These are phyloP conservation scores for Serendipita vermifera DNA, from an alignment of 768 basidiomycete genomes.

Conservation along the genomic window DNA sequence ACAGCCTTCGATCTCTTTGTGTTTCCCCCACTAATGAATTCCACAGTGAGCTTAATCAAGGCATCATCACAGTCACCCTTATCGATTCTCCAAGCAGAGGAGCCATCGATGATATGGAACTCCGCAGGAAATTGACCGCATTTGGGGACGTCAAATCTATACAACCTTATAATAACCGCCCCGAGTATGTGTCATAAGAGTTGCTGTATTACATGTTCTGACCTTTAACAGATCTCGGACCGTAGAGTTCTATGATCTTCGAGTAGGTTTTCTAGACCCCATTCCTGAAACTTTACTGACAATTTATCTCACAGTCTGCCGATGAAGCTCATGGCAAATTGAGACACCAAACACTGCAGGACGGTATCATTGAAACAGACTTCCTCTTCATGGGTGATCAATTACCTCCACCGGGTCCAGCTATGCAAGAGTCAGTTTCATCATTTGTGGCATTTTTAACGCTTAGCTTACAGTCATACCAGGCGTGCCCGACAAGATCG, in stretches of 20 bases:
- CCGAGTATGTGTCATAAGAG: slow-evolving; percentile 26
- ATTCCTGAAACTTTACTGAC: background rate
- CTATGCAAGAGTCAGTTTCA: slow-evolving; percentile 1
- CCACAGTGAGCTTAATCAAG: slow-evolving; percentile 33
- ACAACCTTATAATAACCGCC: slow-evolving; percentile 46
- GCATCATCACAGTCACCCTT: slow-evolving; percentile 67
- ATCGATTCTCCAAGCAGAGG: slow-evolving; percentile 56
- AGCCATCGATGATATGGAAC: slow-evolving; percentile 69
- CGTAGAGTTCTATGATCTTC: slow-evolving; percentile 87
- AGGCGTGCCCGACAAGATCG: slow-evolving; percentile 7
- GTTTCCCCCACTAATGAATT: background rate
- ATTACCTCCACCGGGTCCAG: slow-evolving; percentile 33
- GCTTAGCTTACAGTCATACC: background rate
- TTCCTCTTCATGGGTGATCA: slow-evolving; percentile 55
- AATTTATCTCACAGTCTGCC: slow-evolving; percentile 27
- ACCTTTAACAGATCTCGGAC: slow-evolving; percentile 53
- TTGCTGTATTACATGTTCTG: slow-evolving; percentile 11
- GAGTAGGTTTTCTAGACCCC: slow-evolving; percentile 35
- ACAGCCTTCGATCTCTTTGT: background rate
- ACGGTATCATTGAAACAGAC: slow-evolving; percentile 78
- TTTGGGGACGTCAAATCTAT: slow-evolving; percentile 86
- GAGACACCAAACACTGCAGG: slow-evolving; percentile 63
- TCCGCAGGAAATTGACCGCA: slow-evolving; percentile 72
- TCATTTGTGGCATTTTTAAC: slow-evolving; percentile 12
- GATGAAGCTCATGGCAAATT: slow-evolving; percentile 69